These are phyloP conservation scores for Parmales sp. DNA, from an alignment of 108 stramenopile species.

Conservation along the genomic window DNA sequence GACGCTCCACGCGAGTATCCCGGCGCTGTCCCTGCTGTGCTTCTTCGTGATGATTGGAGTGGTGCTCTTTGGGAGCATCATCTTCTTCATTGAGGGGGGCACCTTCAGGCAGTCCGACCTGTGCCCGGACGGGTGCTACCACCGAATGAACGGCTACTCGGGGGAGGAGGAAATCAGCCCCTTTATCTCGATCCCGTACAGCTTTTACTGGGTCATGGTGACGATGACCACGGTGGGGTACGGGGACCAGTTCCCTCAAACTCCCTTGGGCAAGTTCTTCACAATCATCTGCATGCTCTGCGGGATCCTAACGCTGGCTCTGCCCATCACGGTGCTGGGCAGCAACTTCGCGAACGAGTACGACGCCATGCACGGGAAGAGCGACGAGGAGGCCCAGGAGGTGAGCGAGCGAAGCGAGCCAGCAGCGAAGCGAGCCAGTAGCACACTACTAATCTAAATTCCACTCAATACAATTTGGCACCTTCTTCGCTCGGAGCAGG, in stretches of 20 bases:
- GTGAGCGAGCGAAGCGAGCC: too few relatives aligned
- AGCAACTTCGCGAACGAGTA: conserved; percentile 18
- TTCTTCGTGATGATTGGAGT: conserved; percentile 15
- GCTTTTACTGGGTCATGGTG: conserved; percentile 20
- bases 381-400: background rate
- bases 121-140: too few relatives aligned
- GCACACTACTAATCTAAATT: too few relatives aligned
- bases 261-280: conserved; percentile 1
- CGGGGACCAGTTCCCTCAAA: conserved; percentile 12
- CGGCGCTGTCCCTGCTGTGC: background rate
- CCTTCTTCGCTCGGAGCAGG: too few relatives aligned
- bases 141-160: background rate
- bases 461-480: too few relatives aligned
- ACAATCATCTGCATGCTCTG: conserved; percentile 4
- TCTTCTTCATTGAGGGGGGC: conserved; percentile 24
- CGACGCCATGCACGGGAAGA: conserved; percentile 7
- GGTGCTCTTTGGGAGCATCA: conserved; percentile 19
- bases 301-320: conserved; percentile 15
- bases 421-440: too few relatives aligned
- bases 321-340: conserved; percentile 20
- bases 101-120: background rate
- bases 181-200: conserved; percentile 1
- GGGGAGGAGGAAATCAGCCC: background rate
- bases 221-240: conserved; percentile 24
- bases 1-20: background rate